Base-by-base conservation (phyloP, 106 monocot species). In the Dendrobium nobile region DNA sequence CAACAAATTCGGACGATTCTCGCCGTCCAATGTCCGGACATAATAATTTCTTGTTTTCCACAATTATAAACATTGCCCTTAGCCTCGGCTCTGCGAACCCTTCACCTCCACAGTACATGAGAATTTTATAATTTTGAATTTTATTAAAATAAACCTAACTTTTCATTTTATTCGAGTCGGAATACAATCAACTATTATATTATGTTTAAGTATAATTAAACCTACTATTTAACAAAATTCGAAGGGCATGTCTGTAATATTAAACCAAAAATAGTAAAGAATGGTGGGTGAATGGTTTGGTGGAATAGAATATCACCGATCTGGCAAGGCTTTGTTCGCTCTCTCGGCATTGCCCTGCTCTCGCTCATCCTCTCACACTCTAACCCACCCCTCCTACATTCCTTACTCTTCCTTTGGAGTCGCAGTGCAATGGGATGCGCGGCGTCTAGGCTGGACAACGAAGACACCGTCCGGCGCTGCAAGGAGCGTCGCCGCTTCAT, bases 391-490 rank as follows among this genome's bases (percentile, higher is more conserved):
- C 72, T 72, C 16, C 15, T 13, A 9, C 70, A 11, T 33, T 37
- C 33, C 17, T 73, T 5, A 4, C 72, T 44, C 42, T 13, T 74
- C 74, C 43, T 74, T 8, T 4, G 27, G 41, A 33, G 55, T 16
- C 22, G 56, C 78, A 27, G 18, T 73, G 78, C 18, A 33, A 96
- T 98, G 98, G 98, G 98, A 3, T 98, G 98, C 88, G 43, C 91
- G 20, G 87, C 98, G 43, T 98, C 98, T 65, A 72, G 86, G 87
- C 82, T 98, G 73, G 91, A 95, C 67, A 88, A 91, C 80, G 98
- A 98, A 81, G 98, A 95, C 87, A 87, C 87, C 1, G 98, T 98
- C 41, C 89, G 98, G 61, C 91, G 98, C 41, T 98, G 98, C 95
- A 87, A 89, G 84, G 95, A 98, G 82, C 91, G 98, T 24, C 95